These are phyloP conservation scores for Xylaria palmicola DNA, from an alignment of 495 filamentous ascomycete species.

Conservation along the genomic window DNA sequence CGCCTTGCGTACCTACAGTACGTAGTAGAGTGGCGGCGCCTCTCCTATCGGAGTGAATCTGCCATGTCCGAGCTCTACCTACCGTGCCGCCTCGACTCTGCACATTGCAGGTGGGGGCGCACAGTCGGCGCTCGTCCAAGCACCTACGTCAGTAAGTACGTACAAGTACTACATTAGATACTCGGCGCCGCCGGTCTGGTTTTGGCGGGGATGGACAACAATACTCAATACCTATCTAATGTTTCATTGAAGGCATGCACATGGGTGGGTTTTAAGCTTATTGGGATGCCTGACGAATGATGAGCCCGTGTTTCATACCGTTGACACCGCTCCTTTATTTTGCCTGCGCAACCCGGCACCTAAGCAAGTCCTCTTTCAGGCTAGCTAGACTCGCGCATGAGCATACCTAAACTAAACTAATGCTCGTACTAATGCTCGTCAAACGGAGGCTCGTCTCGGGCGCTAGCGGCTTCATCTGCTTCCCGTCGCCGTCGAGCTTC, in stretches of 20 bases:
- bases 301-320: neutral
- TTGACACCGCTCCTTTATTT: neutral
- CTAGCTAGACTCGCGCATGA: neutral
- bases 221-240: neutral
- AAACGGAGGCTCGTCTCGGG: neutral
- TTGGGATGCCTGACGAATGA: neutral
- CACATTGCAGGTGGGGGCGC: too few relatives aligned
- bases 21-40: too few relatives aligned
- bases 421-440: neutral
- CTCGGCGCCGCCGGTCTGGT: constrained; percentile 1
- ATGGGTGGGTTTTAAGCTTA: constrained; percentile 2
- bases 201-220: neutral
- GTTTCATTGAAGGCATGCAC: neutral
- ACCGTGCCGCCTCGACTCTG: too few relatives aligned
- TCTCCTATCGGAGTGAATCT: too few relatives aligned
- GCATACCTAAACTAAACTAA: too few relatives aligned
- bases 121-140: too few relatives aligned
- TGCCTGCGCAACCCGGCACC: too few relatives aligned
- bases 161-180: too few relatives aligned
- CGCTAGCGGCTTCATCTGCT: constrained; percentile 2
- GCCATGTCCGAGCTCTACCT: too few relatives aligned
- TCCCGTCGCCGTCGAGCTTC: neutral
- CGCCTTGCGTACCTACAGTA: too few relatives aligned
- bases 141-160: too few relatives aligned
- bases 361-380: too few relatives aligned